These are phyloP conservation scores for Lizanozyma gosingica DNA, from an alignment of 1,139 yeast genomes.

Conservation along the genomic window DNA sequence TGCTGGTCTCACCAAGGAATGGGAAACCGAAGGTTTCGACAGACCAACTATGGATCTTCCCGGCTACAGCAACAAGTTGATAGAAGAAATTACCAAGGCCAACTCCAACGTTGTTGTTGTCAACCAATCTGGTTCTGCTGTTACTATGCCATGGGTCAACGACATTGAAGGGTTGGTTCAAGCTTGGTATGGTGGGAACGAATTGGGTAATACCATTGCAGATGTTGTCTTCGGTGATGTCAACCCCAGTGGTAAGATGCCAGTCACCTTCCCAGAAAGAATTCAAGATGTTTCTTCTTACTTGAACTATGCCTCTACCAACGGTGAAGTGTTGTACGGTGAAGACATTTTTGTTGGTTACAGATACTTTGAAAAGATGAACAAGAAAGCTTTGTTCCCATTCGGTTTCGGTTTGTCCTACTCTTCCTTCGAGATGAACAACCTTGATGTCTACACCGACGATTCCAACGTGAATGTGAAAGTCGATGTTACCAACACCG, in stretches of 20 bases:
- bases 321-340: conserved; percentile 28
- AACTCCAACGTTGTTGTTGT: conserved; percentile 47
- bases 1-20: conserved; percentile 30
- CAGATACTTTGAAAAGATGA: conserved; percentile 24
- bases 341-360: conserved; percentile 32
- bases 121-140: conserved; percentile 58
- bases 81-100: conserved; percentile 35
- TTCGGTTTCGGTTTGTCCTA: conserved; percentile 30
- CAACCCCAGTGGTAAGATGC: conserved; percentile 22
- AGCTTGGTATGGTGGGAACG: conserved; percentile 34
- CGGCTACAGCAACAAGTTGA: conserved; percentile 37
- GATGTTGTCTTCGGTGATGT: conserved; percentile 22
- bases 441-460: conserved; percentile 12
- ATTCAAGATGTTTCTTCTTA: conserved; percentile 23
- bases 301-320: conserved; percentile 13
- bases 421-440: conserved; percentile 14
- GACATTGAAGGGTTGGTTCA: conserved; percentile 42
- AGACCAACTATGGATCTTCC: conserved; percentile 32
- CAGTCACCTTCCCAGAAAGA: conserved; percentile 22
- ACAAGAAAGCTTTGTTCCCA: conserved; percentile 22
- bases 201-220: conserved; percentile 20
- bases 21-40: conserved; percentile 31
- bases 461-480: conserved; percentile 6
- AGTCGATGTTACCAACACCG: conserved; percentile 22
- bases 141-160: conserved; percentile 47